Conservation (phyloP, 2,329 filamentous ascomycete species). For the Fusarium decemcellulare region DNA sequence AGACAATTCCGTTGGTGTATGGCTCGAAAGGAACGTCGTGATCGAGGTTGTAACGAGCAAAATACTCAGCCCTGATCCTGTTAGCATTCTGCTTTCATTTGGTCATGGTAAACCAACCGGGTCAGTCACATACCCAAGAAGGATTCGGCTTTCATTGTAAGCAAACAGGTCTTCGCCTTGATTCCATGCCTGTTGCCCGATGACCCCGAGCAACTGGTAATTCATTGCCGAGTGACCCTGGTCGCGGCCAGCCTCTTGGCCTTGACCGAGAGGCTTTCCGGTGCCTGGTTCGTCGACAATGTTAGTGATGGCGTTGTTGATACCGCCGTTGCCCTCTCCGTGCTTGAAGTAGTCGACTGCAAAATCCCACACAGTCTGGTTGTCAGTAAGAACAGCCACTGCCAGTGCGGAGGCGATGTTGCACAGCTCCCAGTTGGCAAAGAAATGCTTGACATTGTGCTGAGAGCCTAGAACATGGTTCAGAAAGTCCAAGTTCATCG, state of each 20-base stretch:
- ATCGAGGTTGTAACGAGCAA: conserved; percentile 29
- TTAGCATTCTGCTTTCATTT: not conserved
- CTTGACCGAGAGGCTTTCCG: not conserved
- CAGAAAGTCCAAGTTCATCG: not conserved
- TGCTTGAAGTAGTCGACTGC: not conserved
- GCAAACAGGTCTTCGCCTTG: conserved; percentile 5
- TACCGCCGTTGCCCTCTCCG: not conserved
- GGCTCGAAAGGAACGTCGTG: conserved; percentile 35
- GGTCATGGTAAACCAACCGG: too few relatives aligned
- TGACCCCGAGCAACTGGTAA: not conserved
- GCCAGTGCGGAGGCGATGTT: not conserved
- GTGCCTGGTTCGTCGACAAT: not conserved
- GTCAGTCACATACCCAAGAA: conserved; percentile 27
- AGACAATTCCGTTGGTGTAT: conserved; percentile 31
- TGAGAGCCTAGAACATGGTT: conserved; percentile 1
- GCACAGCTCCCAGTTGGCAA: not conserved
- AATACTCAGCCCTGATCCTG: conserved; percentile 18
- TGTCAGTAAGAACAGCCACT: not conserved
- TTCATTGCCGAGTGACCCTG: not conserved
- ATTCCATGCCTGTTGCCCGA: not conserved
- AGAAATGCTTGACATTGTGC: conserved; percentile 3
- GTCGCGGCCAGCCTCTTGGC: not conserved
- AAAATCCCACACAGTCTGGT: not conserved
- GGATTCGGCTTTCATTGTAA: conserved; percentile 35
- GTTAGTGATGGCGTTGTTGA: conserved; percentile 1